Evolutionary conservation across 2,329 filamentous ascomycete genomes (phyloP), one percentile per base, ranked within the genome.

Genomic region (Pleoardoris graminearum): DNA sequence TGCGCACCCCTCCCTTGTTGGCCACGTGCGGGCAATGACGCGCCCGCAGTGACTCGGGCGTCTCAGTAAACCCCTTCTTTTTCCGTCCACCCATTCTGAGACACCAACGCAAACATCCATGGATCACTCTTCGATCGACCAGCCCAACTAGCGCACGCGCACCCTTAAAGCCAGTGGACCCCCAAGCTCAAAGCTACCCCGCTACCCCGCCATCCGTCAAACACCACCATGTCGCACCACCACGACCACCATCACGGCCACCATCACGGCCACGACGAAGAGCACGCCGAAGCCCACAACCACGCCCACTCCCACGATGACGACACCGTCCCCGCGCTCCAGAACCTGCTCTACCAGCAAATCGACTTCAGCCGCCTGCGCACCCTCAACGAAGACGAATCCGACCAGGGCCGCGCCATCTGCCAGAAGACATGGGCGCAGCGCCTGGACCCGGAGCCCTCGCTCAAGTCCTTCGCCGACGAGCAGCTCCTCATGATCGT

Each of bases 401-500:
- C 85, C 7, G 83, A 86, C 53, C 82, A 86, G 0, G 94, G 92
- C 16, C 83, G 84, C 61, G 84, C 83, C 1, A 82, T 97, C 25
- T 84, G 95, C 30, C 86, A 91, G 76, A 99, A 99, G 80, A 90
- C 91, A 50, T 99, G 92, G 92, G 82, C 83, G 5, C 87, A 97
- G 75, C 81, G 94, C 50, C 74, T 97, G 54, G 74, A 84, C 14
- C 73, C 81, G 3, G 77, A 85, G 63, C 90, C 91, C 0, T 89
- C 95, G 75, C 81, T 99, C 25, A 84, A 82, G 65, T 96, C 91
- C 68, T 90, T 95, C 70, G 86, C 87, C 0, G 94, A 97, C 71
- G 91, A 96, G 78, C 91, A 99, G 77, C 75, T 99, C n/a, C 78
- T 99, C 50, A 90, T 99, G 81, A 87, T 88, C 58, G 83, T 97